Base-by-base conservation (phyloP, 179 eudicot genomes). In the Vitellaria paradoxa region DNA sequence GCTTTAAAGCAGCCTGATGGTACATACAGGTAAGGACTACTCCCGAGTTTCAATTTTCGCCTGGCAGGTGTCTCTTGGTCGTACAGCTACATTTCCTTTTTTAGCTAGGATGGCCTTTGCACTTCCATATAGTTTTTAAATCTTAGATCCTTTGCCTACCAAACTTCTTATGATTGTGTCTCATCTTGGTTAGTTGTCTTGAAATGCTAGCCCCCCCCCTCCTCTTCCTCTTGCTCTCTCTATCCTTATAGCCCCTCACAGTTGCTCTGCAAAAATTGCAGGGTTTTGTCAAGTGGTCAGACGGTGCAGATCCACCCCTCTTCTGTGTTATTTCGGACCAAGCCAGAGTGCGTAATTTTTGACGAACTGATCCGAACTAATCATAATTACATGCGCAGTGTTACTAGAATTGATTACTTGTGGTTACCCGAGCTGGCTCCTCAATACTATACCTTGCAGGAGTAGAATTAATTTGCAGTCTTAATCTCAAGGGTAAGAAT, bases 401-500 rank as follows among this genome's bases (percentile, higher is more conserved):
- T 94, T 55, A 85, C 96, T 17, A 87, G 89, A 76, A 88, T 96
- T 65, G 99, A 96, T 75, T 93, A 91, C 65, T 77, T 88, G 84
- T 96, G 99, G 99, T 83, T 96, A 77, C 86, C 92, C 26, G 99
- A 96, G 88, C 85, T 96, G 82, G 99, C 97, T 80, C 92, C 99
- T 76, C 87, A 86, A 52, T 86, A 61, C 71, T 88, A 79, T 66
- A 71, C 85, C 70, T 55, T 81, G 77, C 74, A 79, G 72, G 84
- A 82, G 45, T 86, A 78, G 59, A 66, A 53, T 72, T 47, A 14
- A 5, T 47, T 75, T 8, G 45, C 45, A 42, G 45, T 5, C 6
- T 42, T 5, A 4, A 42, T 42, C 45, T 42, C 6, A 42, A 42
- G 6, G 45, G 45, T 42, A 42, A 42, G 45, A 42, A n/a, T n/a